Base-by-base conservation (phyloP, 1,284 basidiomycete species). In the Gymnopus androsaceus region DNA sequence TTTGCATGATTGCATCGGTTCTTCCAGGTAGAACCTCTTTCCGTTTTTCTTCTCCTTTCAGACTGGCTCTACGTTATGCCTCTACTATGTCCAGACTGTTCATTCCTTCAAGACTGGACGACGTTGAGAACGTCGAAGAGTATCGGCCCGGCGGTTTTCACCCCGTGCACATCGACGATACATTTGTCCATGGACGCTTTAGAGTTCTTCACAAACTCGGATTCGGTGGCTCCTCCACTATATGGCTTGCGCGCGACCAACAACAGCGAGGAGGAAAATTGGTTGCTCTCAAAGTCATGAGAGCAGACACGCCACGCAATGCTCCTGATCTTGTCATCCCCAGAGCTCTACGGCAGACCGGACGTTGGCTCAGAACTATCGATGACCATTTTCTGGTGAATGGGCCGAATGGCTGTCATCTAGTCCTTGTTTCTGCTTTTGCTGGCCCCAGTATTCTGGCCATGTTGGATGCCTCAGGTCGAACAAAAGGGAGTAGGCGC, bases 201-300 rank as follows among this genome's bases (percentile, higher is more conserved):
- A 67, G 55, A 45, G 57, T 76, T 19, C 31, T 76, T 25, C 71
- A 75, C 57, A 75, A 75, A 63, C 68, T 76, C 0, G 74, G 74
- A 17, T 72, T 61, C 54, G 74, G 75, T 14, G 70, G 71, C 12
- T 72, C 67, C 7, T 74, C 74, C 31, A 75, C 74, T 28, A 62
- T 76, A 21, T 75, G 75, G 75, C 70, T 77, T 6, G 74, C 70
- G 21, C 68, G 70, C 49, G 70, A 75, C 51, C 61, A 63, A 45
- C 52, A 55, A n/a, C 44, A 59, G 38, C 54, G 57, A 9, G 30
- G 44, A 47, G 62, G 61, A 17, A 65, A 54, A 52, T 58, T 72
- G 15, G 66, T 74, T 19, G 65, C 73, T 55, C 66, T 75, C 44
- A 75, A 75, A 54, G 66, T 61, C 49, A 62, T 75, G 64, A 59